phyloP scores from a whole-genome alignment of 2,329 filamentous ascomycete species.

The Mycocentrospora acerina region DNA sequence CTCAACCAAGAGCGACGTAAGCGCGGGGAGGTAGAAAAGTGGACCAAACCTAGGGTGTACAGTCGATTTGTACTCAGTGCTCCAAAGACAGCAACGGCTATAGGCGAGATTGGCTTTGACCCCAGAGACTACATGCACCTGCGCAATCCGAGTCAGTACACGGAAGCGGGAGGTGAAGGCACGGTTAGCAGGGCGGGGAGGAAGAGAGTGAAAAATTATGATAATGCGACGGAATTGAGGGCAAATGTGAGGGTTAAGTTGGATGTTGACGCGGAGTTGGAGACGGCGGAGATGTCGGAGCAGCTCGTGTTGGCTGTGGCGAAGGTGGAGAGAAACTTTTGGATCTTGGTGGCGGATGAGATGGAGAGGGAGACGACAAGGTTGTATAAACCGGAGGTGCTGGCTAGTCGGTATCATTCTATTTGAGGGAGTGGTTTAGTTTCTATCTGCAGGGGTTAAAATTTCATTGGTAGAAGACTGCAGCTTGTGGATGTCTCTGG shows the following conservation, averaged over 20 bases:
- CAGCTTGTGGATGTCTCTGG: too few relatives aligned
- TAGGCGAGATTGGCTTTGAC: slow-evolving; percentile 32
- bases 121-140: slow-evolving; percentile 38
- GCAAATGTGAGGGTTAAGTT: slow-evolving; percentile 20
- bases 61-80: slow-evolving; percentile 38
- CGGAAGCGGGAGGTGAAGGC: slow-evolving; percentile 2
- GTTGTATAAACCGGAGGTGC: slow-evolving; percentile 19
- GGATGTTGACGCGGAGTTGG: slow-evolving; percentile 13
- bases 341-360: slow-evolving; percentile 35
- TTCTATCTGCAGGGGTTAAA: too few relatives aligned
- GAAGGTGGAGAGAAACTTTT: slow-evolving; percentile 32
- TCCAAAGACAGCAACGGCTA: slow-evolving; percentile 20
- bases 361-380: slow-evolving; percentile 28
- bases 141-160: slow-evolving; percentile 17
- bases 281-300: slow-evolving; percentile 20
- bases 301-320: slow-evolving; percentile 32
- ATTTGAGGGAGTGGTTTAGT: too few relatives aligned
- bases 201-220: slow-evolving; percentile 25
- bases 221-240: slow-evolving; percentile 22
- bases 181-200: slow-evolving; percentile 15
- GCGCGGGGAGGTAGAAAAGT: slow-evolving; percentile 14
- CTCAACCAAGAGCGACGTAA: slow-evolving; percentile 28
- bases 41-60: slow-evolving; percentile 39
- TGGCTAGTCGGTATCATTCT: slow-evolving; percentile 20
- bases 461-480: too few relatives aligned